Evolutionary conservation across 345 rosid species (phyloP), one percentile per base, ranked within the genome.

Genomic region (Orychophragmus violaceus): DNA sequence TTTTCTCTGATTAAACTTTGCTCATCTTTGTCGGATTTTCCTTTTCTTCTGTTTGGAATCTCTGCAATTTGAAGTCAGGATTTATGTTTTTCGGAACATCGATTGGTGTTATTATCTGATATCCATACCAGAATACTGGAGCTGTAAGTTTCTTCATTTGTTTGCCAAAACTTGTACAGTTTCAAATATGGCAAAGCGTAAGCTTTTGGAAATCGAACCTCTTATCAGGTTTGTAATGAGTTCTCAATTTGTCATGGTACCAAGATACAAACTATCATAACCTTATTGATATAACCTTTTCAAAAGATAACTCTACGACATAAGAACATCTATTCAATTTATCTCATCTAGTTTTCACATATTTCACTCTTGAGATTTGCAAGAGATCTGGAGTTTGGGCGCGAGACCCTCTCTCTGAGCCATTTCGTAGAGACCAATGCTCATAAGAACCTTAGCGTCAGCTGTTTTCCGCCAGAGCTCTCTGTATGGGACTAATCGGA

Each of bases 371-470:
- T 32, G 25, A 17, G 7, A 28, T 0, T 19, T 37, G 51, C 2
- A 16, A 51, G 41, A 42, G 24, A 32, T 55, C 44, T 27, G 12
- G 30, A 14, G 18, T 32, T 58, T 52, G 58, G 88, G 84, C 69
- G 84, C 35, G 14, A 87, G 58, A 18, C 90, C 93, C 13, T 80
- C 82, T 54, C 69, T 82, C 58, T 73, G 77, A 39, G 91, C 90
- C 96, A 87, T 87, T 79, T 90, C 98, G 21, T 82, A 86, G 44
- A 93, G 82, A 24, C 90, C 89, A 18, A 93, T 64, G 39, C 96
- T 85, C 74, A 79, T 71, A 22, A 86, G 77, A 52, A 81, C 90
- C 81, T 86, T 90, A 0, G 89, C 90, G 62, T 93, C 94, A 14
- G 91, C 77, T 4, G 98, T 90, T 65, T 37, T 59, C 12, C 77